A percentile compares a stretch with the other conserved stretches of the same genome.
These are phyloP conservation scores for Suillus brevipes DNA, from an alignment of 768 basidiomycete genomes.

Conservation along the genomic window DNA sequence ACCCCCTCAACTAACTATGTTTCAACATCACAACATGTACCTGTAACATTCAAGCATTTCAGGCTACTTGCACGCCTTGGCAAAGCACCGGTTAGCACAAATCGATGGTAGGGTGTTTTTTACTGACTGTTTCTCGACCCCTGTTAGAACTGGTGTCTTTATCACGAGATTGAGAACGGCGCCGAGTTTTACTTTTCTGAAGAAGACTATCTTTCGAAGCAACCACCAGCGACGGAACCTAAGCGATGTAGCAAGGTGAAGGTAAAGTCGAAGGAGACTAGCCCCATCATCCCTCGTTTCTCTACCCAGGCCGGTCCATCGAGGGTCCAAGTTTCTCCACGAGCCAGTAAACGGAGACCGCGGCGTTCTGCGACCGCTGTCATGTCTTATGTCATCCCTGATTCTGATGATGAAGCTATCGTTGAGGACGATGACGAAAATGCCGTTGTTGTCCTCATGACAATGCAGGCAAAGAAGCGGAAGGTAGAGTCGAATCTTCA, in stretches of 20 bases:
- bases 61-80: constrained; percentile 70
- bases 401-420: constrained; percentile 69
- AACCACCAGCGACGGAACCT: constrained; percentile 19
- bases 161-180: constrained; percentile 61
- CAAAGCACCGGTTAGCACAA: constrained; percentile 52
- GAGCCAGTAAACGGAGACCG: constrained; percentile 51
- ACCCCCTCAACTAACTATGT: constrained; percentile 24
- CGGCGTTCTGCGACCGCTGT: constrained; percentile 53
- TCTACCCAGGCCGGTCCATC: constrained; percentile 18
- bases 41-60: constrained; percentile 76
- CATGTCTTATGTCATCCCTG: constrained; percentile 64
- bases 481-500: constrained; percentile 50
- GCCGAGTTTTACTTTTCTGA: constrained; percentile 71
- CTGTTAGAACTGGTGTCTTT: constrained; percentile 51
- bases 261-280: constrained; percentile 36
- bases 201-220: constrained; percentile 58
- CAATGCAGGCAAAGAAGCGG: constrained; percentile 36
- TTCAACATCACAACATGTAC: constrained; percentile 44
- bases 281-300: constrained; percentile 31
- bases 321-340: constrained; percentile 20
- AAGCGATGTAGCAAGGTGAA: constrained; percentile 29
- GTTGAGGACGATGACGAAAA: constrained; percentile 38
- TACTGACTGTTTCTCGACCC: constrained; percentile 8
- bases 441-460: constrained; percentile 30
- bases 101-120: neutral